Evolutionary conservation across 1,139 yeast genomes (phyloP).

Genomic region (Nadsonia commutata): DNA sequence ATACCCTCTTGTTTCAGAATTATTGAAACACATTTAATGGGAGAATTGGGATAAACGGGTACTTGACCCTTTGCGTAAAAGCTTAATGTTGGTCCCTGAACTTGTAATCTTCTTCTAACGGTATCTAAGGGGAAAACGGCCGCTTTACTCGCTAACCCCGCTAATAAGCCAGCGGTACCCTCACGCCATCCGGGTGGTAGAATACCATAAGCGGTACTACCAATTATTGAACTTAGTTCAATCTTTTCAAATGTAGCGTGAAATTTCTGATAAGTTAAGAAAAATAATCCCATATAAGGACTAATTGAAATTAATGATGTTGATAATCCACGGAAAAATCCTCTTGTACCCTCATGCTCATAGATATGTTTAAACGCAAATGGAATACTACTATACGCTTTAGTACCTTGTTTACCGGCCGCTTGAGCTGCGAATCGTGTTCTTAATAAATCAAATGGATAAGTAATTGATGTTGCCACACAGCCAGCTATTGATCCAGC

Average conservation of each 20-base stretch:
- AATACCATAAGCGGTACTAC: constrained; percentile 5
- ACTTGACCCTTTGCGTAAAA: constrained; percentile 14
- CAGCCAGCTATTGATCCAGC: constrained; percentile 73
- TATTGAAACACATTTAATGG: constrained; percentile 20
- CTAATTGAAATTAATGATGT: constrained; percentile 54
- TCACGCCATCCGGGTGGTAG: constrained; percentile 26
- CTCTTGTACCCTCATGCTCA: constrained; percentile 35
- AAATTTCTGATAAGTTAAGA: constrained; percentile 42
- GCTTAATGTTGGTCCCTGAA: constrained; percentile 30
- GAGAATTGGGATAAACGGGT: constrained; percentile 17
- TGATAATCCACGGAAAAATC: constrained; percentile 48
- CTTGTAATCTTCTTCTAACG: constrained; percentile 62
- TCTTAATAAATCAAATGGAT: constrained; percentile 77
- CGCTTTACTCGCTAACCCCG: constrained; percentile 64
- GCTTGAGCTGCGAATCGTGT: constrained; percentile 54
- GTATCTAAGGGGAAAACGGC: constrained; percentile 78
- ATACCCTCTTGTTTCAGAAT: constrained; percentile 44
- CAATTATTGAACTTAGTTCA: constrained; percentile 3
- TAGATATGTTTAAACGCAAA: constrained; percentile 31
- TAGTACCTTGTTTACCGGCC: constrained; percentile 24
- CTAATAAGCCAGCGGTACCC: constrained; percentile 56
- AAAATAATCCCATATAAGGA: constrained; percentile 53
- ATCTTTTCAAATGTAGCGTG: constrained; percentile 8
- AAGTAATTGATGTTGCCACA: constrained; percentile 55
- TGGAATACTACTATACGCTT: constrained; percentile 34